Conservation (phyloP, 331 rosid genomes). For the Acacia pycnantha region DNA sequence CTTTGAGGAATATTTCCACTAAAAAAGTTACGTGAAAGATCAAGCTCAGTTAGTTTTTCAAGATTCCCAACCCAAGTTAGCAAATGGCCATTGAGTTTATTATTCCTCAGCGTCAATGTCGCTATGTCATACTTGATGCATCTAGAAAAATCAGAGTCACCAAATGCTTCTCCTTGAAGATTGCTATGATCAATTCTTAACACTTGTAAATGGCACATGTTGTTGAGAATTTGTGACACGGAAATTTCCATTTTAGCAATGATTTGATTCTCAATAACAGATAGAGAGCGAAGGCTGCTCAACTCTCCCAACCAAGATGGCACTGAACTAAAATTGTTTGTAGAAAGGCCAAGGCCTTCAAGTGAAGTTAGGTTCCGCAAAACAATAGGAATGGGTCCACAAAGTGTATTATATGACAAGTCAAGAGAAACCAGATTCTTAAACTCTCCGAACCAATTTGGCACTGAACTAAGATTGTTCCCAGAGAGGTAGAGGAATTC, state of each 20-base stretch:
- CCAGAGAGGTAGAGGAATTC: rapidly evolving
- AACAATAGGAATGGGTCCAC: too few species aligned
- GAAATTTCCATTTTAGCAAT: background rate
- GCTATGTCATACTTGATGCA: too few species aligned
- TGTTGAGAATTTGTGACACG: background rate
- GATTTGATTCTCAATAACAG: rapidly evolving
- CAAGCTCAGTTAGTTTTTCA: too few species aligned
- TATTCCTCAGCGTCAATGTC: rapidly evolving
- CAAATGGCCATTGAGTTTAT: too few species aligned
- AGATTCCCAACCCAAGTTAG: too few species aligned
- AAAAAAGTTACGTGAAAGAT: too few species aligned
- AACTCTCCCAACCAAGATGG: background rate
- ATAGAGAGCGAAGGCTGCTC: background rate
- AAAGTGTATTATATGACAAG: too few species aligned
- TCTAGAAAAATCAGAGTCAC: background rate
- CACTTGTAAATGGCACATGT: background rate
- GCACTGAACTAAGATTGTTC: background rate
- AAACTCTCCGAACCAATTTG: background rate
- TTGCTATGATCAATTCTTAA: rapidly evolving
- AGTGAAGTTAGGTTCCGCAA: too few species aligned
- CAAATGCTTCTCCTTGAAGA: background rate
- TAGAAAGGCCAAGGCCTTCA: too few species aligned
- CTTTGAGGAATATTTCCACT: background rate
- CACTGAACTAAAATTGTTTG: background rate
- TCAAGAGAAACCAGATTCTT: too few species aligned